A percentile compares a stretch with the other conserved stretches of the same genome.
Evolutionary conservation across 2,329 filamentous ascomycete genomes (phyloP).

Genomic region (Penicillium brasilianum): DNA sequence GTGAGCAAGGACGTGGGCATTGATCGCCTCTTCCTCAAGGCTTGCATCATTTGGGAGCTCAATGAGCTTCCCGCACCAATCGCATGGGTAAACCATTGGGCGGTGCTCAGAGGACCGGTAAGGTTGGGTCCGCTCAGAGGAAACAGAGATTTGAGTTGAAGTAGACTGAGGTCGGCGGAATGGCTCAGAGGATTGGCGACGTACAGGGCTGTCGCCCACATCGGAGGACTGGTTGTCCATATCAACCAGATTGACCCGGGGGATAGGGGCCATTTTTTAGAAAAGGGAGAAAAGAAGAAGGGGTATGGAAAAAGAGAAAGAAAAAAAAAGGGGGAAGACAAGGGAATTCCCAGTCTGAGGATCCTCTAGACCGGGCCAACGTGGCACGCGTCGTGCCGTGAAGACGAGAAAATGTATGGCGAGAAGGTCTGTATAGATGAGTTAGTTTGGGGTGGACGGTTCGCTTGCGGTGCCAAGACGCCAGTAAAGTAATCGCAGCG

Average conservation of each 20-base stretch:
- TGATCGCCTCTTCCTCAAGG: constrained; percentile 35
- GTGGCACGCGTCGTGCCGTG: constrained; percentile 11
- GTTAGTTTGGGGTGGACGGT: constrained; percentile 37
- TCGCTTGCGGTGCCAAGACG: constrained; percentile 46
- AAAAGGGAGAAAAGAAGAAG: background rate
- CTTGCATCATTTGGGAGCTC: constrained; percentile 33
- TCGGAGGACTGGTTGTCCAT: constrained; percentile 45
- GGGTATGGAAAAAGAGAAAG: constrained; percentile 5
- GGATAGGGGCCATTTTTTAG: constrained; percentile 42
- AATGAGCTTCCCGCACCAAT: constrained; percentile 45
- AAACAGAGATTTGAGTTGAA: constrained; percentile 39
- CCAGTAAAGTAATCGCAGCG: constrained; percentile 28
- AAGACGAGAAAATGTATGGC: constrained; percentile 15
- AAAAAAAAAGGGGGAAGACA: constrained; percentile 11
- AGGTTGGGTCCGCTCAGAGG: too few relatives aligned
- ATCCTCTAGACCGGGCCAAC: background rate
- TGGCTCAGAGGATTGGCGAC: constrained; percentile 48
- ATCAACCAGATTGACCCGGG: constrained; percentile 40
- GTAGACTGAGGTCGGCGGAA: constrained; percentile 37
- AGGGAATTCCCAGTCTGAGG: background rate
- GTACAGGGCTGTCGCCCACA: constrained; percentile 41
- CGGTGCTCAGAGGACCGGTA: constrained; percentile 39
- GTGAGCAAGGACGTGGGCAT: constrained; percentile 39
- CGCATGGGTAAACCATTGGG: constrained; percentile 38
- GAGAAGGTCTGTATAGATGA: constrained; percentile 34